Evolutionary conservation across 345 rosid species (phyloP), one percentile per base, ranked within the genome.

Genomic region (Eucalyptus cladocalyx): DNA sequence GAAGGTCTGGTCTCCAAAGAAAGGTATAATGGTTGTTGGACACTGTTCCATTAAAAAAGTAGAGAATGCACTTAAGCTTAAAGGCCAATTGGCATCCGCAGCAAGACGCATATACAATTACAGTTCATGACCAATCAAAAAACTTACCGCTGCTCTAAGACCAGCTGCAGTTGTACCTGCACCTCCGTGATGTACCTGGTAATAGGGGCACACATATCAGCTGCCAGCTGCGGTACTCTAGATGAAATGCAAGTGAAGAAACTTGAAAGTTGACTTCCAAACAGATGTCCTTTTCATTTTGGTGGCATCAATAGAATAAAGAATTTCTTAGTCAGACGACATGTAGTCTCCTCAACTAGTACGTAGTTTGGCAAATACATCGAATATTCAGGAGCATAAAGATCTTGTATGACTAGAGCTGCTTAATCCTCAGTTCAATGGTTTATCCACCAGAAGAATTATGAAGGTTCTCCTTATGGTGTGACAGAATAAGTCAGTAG

Each of bases 131-230:
- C 81, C 3, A 7, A 34, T 72, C 81, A 34, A 34, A 18, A 72
- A 72, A 65, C 43, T 93, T 94, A 93, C 96, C 26, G 94, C 96
- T 54, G 96, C 96, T 92, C 90, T 94, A 54, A 94, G 95, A 89
- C 95, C 96, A 87, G 96, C 95, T n/a, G 96, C 95, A 60, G 96
- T 94, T 88, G 95, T 94, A 58, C 95, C 95, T 88, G 95, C 95
- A 58, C 94, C 94, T 11, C 96, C 95, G 49, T 94, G 96, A 91
- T 93, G 96, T 65, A 94, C 93, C 96, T 93, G 89, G 32, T 86
- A 53, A 86, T 32, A 19, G 34, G 51, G 43, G 43, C 43, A 9
- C 81, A 18, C 53, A 45, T 14, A 26, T 43, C 53, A 85, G 54
- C 26, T 26, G 48, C 54, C 24, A 85, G 51, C 34, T 28, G 13